Evolutionary conservation across 2,329 filamentous ascomycete genomes (phyloP).

Genomic region (Neonectria sp.): DNA sequence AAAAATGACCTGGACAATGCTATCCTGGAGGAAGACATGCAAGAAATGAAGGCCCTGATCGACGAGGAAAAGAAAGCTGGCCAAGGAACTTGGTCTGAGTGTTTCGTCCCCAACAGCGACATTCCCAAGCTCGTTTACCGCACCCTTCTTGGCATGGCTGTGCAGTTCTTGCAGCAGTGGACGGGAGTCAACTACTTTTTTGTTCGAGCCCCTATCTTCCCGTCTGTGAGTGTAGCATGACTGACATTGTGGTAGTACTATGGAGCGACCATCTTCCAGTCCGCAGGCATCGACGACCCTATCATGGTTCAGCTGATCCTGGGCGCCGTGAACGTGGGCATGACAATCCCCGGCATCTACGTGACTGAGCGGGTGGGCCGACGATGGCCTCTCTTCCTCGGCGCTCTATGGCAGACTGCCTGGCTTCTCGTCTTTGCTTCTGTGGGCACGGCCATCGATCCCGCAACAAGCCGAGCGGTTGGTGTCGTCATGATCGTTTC

Average conservation of each 20-base stretch:
- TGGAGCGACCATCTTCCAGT: slow-evolving; percentile 75
- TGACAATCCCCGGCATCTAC: slow-evolving; percentile 76
- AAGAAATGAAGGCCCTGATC: slow-evolving; percentile 66
- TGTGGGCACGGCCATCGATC: slow-evolving; percentile 64
- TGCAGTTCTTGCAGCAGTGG: slow-evolving; percentile 79
- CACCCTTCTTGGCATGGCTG: slow-evolving; percentile 72
- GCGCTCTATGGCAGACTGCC: slow-evolving; percentile 75
- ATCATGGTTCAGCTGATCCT: slow-evolving; percentile 78
- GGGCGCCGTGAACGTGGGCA: slow-evolving; percentile 75
- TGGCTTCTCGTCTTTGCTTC: slow-evolving; percentile 76
- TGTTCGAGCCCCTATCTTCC: neutral
- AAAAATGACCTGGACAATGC: slow-evolving; percentile 61
- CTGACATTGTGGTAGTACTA: slow-evolving; percentile 62
- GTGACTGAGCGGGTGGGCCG: slow-evolving; percentile 78
- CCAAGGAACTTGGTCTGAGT: slow-evolving; percentile 69
- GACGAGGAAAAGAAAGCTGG: slow-evolving; percentile 61
- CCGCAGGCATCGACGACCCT: slow-evolving; percentile 75
- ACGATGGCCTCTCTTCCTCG: slow-evolving; percentile 75
- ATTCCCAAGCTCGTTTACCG: slow-evolving; percentile 75
- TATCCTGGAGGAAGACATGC: slow-evolving; percentile 65
- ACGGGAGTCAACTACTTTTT: slow-evolving; percentile 69
- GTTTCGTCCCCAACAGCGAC: slow-evolving; percentile 69
- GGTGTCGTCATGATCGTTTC: slow-evolving; percentile 80
- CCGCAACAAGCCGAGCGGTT: slow-evolving; percentile 59
- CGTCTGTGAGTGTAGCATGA: neutral